phyloP scores from a whole-genome alignment of 345 rosid genomes.

The Cardamine resedifolia region DNA sequence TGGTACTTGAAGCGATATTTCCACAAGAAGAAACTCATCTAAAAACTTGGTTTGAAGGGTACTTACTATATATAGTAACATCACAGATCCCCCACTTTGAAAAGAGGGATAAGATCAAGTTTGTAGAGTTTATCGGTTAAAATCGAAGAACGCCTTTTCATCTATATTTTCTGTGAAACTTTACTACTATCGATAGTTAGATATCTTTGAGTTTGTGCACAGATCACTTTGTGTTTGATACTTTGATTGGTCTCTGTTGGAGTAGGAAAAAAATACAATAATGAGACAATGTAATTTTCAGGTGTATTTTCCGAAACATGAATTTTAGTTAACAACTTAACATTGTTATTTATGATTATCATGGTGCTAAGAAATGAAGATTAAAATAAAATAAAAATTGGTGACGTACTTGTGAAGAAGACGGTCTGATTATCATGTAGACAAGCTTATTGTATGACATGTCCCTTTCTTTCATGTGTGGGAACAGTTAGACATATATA shows the following conservation, averaged over 20 bases:
- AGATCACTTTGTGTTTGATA: constrained; percentile 21
- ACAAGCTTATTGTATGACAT: constrained; percentile 25
- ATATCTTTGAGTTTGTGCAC: constrained; percentile 33
- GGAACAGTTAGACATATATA: constrained; percentile 18
- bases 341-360: constrained; percentile 4
- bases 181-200: constrained; percentile 18
- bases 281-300: constrained; percentile 8
- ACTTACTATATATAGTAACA: constrained; percentile 29
- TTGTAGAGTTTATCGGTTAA: constrained; percentile 28
- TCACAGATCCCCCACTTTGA: constrained; percentile 22
- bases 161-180: constrained; percentile 7
- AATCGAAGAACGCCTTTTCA: constrained; percentile 6
- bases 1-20: constrained; percentile 65
- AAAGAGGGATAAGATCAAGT: constrained; percentile 26
- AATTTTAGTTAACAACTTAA: neutral
- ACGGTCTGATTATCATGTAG: neutral
- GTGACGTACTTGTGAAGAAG: constrained; percentile 6
- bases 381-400: neutral
- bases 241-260: constrained; percentile 14
- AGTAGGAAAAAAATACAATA: neutral
- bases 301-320: constrained; percentile 1
- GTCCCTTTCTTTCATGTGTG: constrained; percentile 39
- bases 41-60: constrained; percentile 25
- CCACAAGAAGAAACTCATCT: constrained; percentile 76
- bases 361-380: neutral